phyloP scores from a whole-genome alignment of 176 grass and related monocot genomes.

The Oryza longistaminata region DNA sequence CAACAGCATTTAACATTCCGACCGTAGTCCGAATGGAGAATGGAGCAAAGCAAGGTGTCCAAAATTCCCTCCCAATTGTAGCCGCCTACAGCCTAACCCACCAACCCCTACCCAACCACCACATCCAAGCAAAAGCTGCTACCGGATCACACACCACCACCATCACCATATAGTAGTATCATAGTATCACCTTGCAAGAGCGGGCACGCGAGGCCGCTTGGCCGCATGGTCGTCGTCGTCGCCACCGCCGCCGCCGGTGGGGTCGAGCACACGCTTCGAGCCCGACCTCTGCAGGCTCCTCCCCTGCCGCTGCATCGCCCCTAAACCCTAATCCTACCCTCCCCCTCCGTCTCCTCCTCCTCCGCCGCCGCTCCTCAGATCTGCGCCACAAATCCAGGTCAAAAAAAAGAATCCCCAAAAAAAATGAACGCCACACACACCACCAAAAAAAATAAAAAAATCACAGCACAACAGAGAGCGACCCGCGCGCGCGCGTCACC shows the following conservation, averaged over 20 bases:
- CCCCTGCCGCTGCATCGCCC: conserved; percentile 47
- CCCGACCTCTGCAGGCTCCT: conserved; percentile 50
- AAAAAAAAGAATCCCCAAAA: conserved; percentile 6
- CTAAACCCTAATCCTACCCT: conserved; percentile 25
- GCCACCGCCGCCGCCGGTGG: conserved; percentile 8
- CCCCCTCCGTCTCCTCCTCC: neutral
- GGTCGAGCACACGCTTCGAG: conserved; percentile 54
- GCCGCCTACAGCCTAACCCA: conserved; percentile 1
- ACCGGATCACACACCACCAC: neutral
- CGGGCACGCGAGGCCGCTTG: conserved; percentile 58
- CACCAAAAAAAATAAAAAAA: neutral
- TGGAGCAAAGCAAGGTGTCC: neutral
- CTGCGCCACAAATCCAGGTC: conserved; percentile 40
- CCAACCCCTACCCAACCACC: neutral
- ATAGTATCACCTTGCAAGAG: conserved; percentile 44
- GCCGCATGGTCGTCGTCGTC: conserved; percentile 56
- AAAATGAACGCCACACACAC: neutral
- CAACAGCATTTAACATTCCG: conserved; percentile 5
- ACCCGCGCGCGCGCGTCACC: neutral
- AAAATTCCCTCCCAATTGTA: neutral
- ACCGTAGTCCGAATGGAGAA: neutral
- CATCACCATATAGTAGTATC: neutral
- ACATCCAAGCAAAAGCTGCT: neutral
- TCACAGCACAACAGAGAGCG: neutral
- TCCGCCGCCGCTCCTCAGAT: conserved; percentile 30